phyloP scores from a whole-genome alignment of 495 filamentous ascomycete genomes.

The Bombardia bombarda region DNA sequence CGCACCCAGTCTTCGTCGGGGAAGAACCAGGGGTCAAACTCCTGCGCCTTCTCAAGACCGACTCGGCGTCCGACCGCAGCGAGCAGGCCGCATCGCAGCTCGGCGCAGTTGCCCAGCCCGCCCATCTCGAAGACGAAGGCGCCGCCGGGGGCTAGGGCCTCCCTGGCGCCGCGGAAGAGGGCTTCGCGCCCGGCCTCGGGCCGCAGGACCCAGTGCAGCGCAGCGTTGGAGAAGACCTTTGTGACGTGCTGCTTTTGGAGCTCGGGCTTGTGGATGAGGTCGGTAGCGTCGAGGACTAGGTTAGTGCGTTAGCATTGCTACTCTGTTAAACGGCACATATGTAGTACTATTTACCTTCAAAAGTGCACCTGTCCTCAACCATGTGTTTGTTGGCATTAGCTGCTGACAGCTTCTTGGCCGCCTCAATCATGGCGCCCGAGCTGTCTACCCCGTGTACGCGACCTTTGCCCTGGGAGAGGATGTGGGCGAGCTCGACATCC shows the following conservation, averaged over 20 bases:
- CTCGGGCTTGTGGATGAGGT: slow-evolving; percentile 8
- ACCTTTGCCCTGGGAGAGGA: slow-evolving; percentile 29
- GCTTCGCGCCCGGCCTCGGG: slow-evolving; percentile 17
- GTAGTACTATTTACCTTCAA: slow-evolving; percentile 27
- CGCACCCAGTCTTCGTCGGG: slow-evolving; percentile 50
- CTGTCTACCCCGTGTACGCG: slow-evolving; percentile 57
- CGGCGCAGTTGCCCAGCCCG: slow-evolving; percentile 60
- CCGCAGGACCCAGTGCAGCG: slow-evolving; percentile 69
- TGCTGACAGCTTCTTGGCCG: slow-evolving; percentile 32
- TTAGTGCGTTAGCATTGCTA: background rate
- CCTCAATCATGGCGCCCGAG: slow-evolving; percentile 56
- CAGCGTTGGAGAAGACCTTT: slow-evolving; percentile 73
- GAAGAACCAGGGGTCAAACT: slow-evolving; percentile 65
- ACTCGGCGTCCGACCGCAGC: slow-evolving; percentile 46
- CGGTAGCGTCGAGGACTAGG: slow-evolving; percentile 31
- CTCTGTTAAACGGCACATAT: background rate
- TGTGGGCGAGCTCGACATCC: slow-evolving; percentile 44
- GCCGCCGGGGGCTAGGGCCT: slow-evolving; percentile 49
- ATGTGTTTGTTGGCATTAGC: slow-evolving; percentile 2
- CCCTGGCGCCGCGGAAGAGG: slow-evolving; percentile 41
- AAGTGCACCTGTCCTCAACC: slow-evolving; percentile 26
- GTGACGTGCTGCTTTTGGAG: slow-evolving; percentile 32
- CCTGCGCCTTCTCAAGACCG: slow-evolving; percentile 36
- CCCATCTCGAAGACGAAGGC: slow-evolving; percentile 67
- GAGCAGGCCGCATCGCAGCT: slow-evolving; percentile 53